Base-by-base conservation (phyloP, 768 basidiomycete species). In the Lentinula raphanica region DNA sequence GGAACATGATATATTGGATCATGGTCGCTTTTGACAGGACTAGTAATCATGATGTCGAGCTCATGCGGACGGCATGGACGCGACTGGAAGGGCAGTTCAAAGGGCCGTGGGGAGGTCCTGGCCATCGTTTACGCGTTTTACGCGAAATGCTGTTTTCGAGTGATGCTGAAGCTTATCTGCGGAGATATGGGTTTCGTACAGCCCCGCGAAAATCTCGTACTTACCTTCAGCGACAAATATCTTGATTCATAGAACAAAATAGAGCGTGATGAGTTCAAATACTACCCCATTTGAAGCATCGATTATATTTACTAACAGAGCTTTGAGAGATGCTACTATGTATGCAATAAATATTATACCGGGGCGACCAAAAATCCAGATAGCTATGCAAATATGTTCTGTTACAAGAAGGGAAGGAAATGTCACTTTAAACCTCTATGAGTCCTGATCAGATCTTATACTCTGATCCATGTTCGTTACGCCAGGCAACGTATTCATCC, bases 401-500 rank as follows among this genome's bases (percentile, higher is more conserved):
- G 3, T 51, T 51, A 11, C 13, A 28, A 31, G 28, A 19, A 53
- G 53, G 17, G 29, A 50, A 17, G 6, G 1, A 39, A 15, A 56
- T 58, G n/a, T 17, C 36, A 19, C 58, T 58, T 5, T 35, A 15
- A n/a, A 23, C n/a, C 12, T 21, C 17, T 8, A 21, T 3, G 39
- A 4, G 38, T 15, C 13, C 27, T 58, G n/a, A n/a, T 42, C 39
- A 62, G 11, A 42, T 31, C 21, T 55, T 36, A n/a, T 35, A 39
- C 19, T 44, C 19, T 23, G 56, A 49, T 25, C 49, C 59, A 32
- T 79, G 78, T 44, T 68, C 70, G 58, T 74, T 74, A 68, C 92
- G 82, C 92, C 93, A 94, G 35, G 76, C 74, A 59, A 82, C 74
- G 69, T 87, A 96, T 59, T 94, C 87, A 35, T 84, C 84, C 87